Evolutionary conservation across 352 stramenopile species (phyloP), one percentile per base, ranked within the genome.

Genomic region (Phytopythium vexans): DNA sequence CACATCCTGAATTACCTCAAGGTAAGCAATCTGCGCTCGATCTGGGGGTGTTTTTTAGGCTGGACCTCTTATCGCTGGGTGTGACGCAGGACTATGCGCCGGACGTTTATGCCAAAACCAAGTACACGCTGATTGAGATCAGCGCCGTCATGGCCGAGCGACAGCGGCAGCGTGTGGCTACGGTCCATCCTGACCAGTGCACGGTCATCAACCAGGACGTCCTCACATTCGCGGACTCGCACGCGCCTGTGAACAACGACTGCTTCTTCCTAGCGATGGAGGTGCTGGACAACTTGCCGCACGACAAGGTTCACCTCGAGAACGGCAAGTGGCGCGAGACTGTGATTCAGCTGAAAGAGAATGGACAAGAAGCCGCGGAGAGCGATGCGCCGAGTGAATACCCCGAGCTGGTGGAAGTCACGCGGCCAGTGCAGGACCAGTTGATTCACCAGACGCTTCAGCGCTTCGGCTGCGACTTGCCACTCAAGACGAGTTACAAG

Each of bases 121-220:
- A 77, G 60, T 96, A 96, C 66, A 96, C 82, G 47, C 70, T 96
- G 33, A 74, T 97, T 14, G 89, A 97, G 66, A 95, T 96, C 62
- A 95, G 83, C 47, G 72, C 79, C 15, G 72, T 89, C 50, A 91
- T 97, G 75, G 86, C 86, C 11, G 77, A 94, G 53, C 65, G 79
- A 7, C 89, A 97, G 71, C 64, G 64, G 12, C 60, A 75, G 46
- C 77, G 86, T 36, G 74, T 96, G 34, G 57, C 68, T 8, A 42
- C 42, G 3, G 66, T 41, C 31, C 89, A 97, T 52, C 73, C 79
- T 11, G 49, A 80, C 31, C 72, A 88, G 40, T 89, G 77, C 62
- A 72, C 60, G 6, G 79, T 94, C 10, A 53, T 94, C 44, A 92
- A 94, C 61, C 77, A 81, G 37, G 84, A 94, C 57, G 90, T 92